Evolutionary conservation across 805 yeast species (phyloP), one percentile per base, ranked within the genome.

Genomic region (Candida glaebosa): DNA sequence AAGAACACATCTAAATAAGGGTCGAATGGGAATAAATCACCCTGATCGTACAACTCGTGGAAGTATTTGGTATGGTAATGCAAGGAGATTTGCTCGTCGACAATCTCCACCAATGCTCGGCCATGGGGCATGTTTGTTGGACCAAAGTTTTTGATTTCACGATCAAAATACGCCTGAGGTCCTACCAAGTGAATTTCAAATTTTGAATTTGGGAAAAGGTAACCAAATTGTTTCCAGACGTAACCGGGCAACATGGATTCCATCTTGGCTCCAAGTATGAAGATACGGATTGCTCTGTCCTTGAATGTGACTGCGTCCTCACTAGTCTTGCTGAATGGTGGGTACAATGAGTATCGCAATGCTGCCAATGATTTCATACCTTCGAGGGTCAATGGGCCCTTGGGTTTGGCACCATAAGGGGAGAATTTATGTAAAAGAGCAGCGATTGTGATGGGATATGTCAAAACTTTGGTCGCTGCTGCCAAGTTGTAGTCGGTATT

Each of bases 1-100:
- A 88, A 89, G 65, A 93, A 93, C 19, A 81, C 79, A 60, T 93
- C 99, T 59, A 87, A 76, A 63, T 91, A 93, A 34, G 99, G 99
- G 62, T 93, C 99, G 62, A 90, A 93, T 4, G 99, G 99, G 81
- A 88, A 87, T 61, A 93, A 87, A 65, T 91, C 97, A 54, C 90
- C 93, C 37, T 87, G 82, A 54, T 89, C 89, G 65, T 93, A 96
- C 46, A 85, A 73, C 31, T 85, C 91, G 58, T 89, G 88, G 80
- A 93, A 93, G 63, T 84, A 90, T 54, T 87, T 85, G 1, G 98
- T 88, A 64, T 90, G 96, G 66, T 84, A 84, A 43, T 84, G 78
- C 51, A 90, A 74, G 19, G 85, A 72, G 53, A 93, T 61, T 39
- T 82, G 80, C 38, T 79, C 82, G 62, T 87, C 96, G 37, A 84